Evolutionary conservation across 1,139 yeast species (phyloP), one percentile per base, ranked within the genome.

Genomic region (Dujonia santamariae): DNA sequence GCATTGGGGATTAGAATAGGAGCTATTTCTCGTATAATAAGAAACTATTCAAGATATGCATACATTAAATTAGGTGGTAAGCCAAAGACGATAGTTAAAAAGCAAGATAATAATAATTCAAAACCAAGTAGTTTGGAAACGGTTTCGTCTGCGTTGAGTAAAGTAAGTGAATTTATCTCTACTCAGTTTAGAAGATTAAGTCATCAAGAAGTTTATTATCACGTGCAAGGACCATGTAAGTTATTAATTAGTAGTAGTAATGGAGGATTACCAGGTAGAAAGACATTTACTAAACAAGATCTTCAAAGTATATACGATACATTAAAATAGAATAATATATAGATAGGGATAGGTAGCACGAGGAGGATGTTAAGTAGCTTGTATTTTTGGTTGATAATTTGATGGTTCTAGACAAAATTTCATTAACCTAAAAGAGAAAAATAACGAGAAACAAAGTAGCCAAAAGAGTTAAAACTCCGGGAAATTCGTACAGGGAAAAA

Each of bases 191-290:
- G 46, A 29, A 31, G 31, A 16, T 3, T 49, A 11, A 35, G 36
- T 19, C 40, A 44, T 19, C 50, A 44, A 32, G 58, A 60, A 2
- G 50, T 59, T 3, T 50, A 48, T 37, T 38, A 51, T 13, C 46
- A 50, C 28, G 35, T 60, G 7, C 31, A 40, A 28, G 67, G 67
- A 3, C 67, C 67, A 1, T 49, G 53, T 9, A 48, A 42, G 28
- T 12, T 60, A 2, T 38, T 61, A 13, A 24, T 60, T 4, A 50
- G 37, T 14, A 30, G 52, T 34, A 54, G 52, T 34, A 44, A 45
- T 24, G 27, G 39, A 8, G 38, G 41, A 19, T 36, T 38, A 2
- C 32, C 46, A 3, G 54, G 52, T 32, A 31, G 40, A 4, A 32
- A 33, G 21, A 26, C 49, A 2, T 58, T 59, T 34, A 43, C 61